These are phyloP conservation scores for Backusella tuberculispora DNA, from an alignment of 192 early-diverging fungal species.

Conservation along the genomic window DNA sequence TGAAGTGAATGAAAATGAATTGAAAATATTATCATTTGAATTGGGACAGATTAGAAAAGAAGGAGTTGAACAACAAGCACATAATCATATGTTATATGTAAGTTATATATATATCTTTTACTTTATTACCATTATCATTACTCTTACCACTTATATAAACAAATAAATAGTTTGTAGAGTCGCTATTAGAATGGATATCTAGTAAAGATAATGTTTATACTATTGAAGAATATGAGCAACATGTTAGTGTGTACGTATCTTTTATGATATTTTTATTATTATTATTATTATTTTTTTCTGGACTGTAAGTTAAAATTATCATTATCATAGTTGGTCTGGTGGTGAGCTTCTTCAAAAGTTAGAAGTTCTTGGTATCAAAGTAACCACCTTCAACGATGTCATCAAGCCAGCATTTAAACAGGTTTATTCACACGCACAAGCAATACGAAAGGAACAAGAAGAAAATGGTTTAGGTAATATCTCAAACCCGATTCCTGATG, in stretches of 20 bases:
- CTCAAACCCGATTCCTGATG: background rate
- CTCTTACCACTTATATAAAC: background rate
- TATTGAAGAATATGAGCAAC: constrained; percentile 29
- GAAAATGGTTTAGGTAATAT: background rate
- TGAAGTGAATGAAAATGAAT: constrained; percentile 48
- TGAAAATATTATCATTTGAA: constrained; percentile 39
- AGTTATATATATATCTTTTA: background rate
- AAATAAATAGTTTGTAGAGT: constrained; percentile 15
- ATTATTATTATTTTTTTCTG: background rate
- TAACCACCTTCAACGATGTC: background rate
- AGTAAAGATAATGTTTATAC: constrained; percentile 18
- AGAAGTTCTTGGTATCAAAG: constrained; percentile 23
- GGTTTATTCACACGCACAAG: background rate
- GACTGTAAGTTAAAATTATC: too few species aligned
- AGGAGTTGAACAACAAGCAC: constrained; percentile 15
- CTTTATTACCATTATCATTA: background rate
- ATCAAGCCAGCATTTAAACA: constrained; percentile 26
- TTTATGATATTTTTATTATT: background rate
- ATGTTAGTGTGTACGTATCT: constrained; percentile 29
- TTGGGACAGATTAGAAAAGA: constrained; percentile 37
- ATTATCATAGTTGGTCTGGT: constrained; percentile 34
- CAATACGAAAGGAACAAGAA: constrained; percentile 19
- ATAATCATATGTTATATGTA: constrained; percentile 34
- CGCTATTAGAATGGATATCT: constrained; percentile 31
- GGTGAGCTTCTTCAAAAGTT: constrained; percentile 25